Base-by-base conservation (phyloP, 306 rosid genomes). In the Sechiopsis laciniata region DNA sequence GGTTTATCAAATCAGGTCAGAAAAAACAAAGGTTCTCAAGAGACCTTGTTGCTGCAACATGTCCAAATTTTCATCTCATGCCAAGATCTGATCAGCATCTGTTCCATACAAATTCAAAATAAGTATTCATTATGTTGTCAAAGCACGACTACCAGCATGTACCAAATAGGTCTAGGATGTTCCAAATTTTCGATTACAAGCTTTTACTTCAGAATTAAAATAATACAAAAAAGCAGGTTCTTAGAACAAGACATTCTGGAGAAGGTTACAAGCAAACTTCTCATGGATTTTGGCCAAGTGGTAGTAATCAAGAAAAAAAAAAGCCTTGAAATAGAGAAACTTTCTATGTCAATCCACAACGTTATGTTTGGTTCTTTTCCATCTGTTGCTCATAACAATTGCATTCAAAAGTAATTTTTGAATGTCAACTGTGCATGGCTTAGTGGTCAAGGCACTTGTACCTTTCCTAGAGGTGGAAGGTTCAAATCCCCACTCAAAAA, bases 101-200 rank as follows among this genome's bases (percentile, higher is more conserved):
- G 57, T 14, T 67, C 73, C 56, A 48, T 68, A 45, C 73, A 68
- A 46, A 48, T 68, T 68, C n/a, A 5, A 19, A 40, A 66, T 8
- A 66, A 17, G 17, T 29, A 17, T 42, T 65, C 29, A 40, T 37
- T 65, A 40, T 26, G 26, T 17, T 42, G 32, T 21, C 55, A 37
- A 46, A 68, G 40, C 2, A 55, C 2, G 2, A 21, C 46, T 1
- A 5, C 2, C 20, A 68, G 26, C 12, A 48, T 68, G 19, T 68
- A 68, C 12, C 40, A 21, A 48, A 48, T 46, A 32, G 37, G 37
- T 32, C 5, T 2, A 32, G 29, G 37, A 32, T 46, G 22, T 21
- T 42, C 3, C 42, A 6, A 13, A 48, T 1, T 21, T 7, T 7
- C 21, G 15, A 12, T 19, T 68, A 19, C 37, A 11, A 46, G 72